Conservation (phyloP, 2,329 filamentous ascomycete species). For the Aspergillus bombycis region DNA sequence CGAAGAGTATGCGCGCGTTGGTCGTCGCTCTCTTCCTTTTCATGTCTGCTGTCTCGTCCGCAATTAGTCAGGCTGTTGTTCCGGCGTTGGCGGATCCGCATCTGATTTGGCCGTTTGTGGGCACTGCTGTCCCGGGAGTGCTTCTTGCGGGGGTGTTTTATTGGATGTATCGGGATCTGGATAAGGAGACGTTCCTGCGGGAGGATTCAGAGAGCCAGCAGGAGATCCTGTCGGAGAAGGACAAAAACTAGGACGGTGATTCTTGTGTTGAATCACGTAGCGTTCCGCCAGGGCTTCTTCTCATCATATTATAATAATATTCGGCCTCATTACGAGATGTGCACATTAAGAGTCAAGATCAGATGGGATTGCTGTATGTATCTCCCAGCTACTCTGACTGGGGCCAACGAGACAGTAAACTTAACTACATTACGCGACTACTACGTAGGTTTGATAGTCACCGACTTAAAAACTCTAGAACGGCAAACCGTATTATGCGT, state of each 20-base stretch:
- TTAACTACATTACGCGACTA: too few relatives aligned
- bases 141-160: neutral
- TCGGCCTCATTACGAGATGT: too few relatives aligned
- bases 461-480: too few relatives aligned
- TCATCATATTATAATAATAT: too few relatives aligned
- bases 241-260: neutral
- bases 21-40: neutral
- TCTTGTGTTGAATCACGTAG: neutral
- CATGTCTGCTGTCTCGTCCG: neutral
- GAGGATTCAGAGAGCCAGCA: neutral
- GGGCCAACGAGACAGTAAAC: too few relatives aligned
- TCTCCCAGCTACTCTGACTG: too few relatives aligned
- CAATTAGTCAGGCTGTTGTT: neutral
- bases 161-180: neutral
- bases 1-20: neutral
- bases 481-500: too few relatives aligned
- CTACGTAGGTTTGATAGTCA: too few relatives aligned
- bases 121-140: neutral
- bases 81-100: neutral
- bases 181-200: neutral
- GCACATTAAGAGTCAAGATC: too few relatives aligned
- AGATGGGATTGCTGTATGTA: too few relatives aligned
- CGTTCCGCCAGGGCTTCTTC: too few relatives aligned
- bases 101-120: neutral
- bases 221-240: neutral